Base-by-base conservation (phyloP, 2,329 filamentous ascomycete genomes). In the Monosporascus ibericus region DNA sequence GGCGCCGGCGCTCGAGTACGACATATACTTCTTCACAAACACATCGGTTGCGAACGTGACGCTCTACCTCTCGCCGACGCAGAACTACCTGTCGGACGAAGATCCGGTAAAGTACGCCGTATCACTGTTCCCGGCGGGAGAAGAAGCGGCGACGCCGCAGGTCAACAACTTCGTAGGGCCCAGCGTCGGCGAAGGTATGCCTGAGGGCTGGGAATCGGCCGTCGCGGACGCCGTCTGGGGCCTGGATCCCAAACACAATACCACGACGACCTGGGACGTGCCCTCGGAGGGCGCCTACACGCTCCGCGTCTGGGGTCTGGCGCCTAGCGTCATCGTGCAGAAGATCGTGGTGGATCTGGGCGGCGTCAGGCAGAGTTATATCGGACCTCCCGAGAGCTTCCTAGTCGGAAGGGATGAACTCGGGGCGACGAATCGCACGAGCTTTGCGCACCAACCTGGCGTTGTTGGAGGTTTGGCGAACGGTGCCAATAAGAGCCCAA, bases 11-110 rank as follows among this genome's bases (percentile, higher is more conserved):
- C 72, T 87, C 8, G 77, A 82, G 57, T 88, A 86, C 63, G 72
- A 79, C 49, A 61, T 87, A 53, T 86, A 83, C 65, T 72, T 83
- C 14, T 86, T 84, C 69, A 80, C 76, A 44, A 74, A 75, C 52
- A 64, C 65, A 20, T 64, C 73, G 5, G 70, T 70, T 17, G 72
- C 71, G 47, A 73, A 72, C 58, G 68, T 75, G 48, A 73, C 76
- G 0, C 69, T 82, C 3, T 76, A 75, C 63, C 70, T 84, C 53
- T 80, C 77, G 8, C 78, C 79, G 0, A 72, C 69, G 1, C 72
- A 75, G 44, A 82, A 82, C 62, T 79, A 79, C 59, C 70, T 79
- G 3, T 78, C 77, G 25, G 72, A 78, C 39, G 58, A 65, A 6
- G 70, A 70, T 9, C 77, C 78, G 1, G 70, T 82, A 1, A 47